Base-by-base conservation (phyloP, 2,329 filamentous ascomycete genomes). In the Diaporthe vaccinii region DNA sequence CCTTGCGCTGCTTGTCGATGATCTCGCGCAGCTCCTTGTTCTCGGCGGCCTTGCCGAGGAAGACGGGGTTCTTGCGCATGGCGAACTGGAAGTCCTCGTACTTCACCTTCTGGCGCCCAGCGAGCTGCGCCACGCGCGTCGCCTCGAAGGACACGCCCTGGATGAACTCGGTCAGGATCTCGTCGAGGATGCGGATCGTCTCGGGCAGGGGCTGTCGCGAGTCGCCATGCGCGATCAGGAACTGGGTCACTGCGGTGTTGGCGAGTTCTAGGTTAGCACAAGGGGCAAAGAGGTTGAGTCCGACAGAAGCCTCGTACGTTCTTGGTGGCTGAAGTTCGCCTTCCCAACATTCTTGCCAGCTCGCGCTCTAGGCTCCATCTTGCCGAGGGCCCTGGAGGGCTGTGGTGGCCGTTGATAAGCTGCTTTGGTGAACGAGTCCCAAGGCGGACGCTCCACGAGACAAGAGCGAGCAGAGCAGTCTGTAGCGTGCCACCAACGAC, bases 21-120 rank as follows among this genome's bases (percentile, higher is more conserved):
- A 95, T 92, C 82, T 93, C 93, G 79, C 97, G 95, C 88, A 96
- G 96, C 84, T 95, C 93, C 78, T 98, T 90, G 81, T 98, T 91
- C 86, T 98, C 95, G 82, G 95, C 92, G 73, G 98, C 95, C 80
- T 96, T 92, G 67, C 97, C 97, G 58, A 98, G 88, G 82, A 98
- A 97, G 75, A 91, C 88, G 12, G 94, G 93, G 81, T 98, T 97
- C 78, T 94, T 91, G 44, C 97, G 91, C 79, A 98, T 91, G 53
- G 95, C 95, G 84, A 98, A 99, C 81, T 97, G 95, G 86, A 99
- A 98, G 84, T 99, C 97, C 81, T 98, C 96, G 81, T 98, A 94
- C 84, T 99, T 99, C 85, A 99, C 95, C 86, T 99, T 99, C 81
- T 98, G 95, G 2, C 97, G 94, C 0, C 95, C 93, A 3, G 94